Evolutionary conservation across 345 rosid species (phyloP).

Genomic region (Aegle marmelos): DNA sequence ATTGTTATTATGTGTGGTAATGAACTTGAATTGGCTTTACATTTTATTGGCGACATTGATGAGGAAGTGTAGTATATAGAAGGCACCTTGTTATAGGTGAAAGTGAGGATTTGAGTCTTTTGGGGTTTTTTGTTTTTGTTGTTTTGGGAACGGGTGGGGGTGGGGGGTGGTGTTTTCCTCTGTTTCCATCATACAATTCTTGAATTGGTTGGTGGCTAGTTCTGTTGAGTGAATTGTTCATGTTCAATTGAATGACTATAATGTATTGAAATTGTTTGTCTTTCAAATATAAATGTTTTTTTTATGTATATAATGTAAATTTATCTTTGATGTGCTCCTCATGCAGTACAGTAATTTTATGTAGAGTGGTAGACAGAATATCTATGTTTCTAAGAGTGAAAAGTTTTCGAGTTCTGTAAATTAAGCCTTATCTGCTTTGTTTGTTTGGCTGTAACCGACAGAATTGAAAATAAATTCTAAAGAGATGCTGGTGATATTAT

Average conservation of each 20-base stretch:
- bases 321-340: neutral
- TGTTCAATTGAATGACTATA: constrained; percentile 11
- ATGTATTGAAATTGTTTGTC: constrained; percentile 19
- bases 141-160: too few species aligned
- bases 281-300: constrained; percentile 3
- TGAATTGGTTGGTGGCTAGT: constrained; percentile 18
- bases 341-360: neutral
- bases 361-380: neutral
- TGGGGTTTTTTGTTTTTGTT: too few species aligned
- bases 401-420: too few species aligned
- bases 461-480: too few species aligned
- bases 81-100: constrained; percentile 11
- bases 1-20: neutral
- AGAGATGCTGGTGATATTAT: too few species aligned
- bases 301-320: neutral
- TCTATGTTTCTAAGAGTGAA: neutral
- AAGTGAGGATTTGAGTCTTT: constrained; percentile 11
- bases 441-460: too few species aligned
- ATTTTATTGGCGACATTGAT: constrained; percentile 6
- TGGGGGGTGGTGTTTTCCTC: neutral
- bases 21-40: neutral
- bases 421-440: too few species aligned
- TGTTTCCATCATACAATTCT: constrained; percentile 4
- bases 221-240: constrained; percentile 21
- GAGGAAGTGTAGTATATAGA: constrained; percentile 13